These are phyloP conservation scores for Blastomyces emzantsi DNA, from an alignment of 2,329 filamentous ascomycete genomes.

Conservation along the genomic window DNA sequence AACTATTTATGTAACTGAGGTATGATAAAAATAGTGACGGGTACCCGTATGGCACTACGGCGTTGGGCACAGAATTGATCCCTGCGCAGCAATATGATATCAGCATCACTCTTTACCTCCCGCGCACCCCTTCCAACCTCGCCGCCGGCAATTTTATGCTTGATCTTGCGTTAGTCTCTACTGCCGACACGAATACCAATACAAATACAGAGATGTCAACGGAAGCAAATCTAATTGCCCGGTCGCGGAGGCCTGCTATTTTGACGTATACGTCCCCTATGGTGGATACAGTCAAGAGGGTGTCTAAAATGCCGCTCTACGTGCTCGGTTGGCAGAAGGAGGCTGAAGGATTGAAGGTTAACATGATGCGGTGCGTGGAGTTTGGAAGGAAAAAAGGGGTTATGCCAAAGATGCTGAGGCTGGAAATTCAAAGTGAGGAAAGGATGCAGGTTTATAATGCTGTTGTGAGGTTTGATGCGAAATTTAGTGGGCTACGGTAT, in stretches of 20 bases:
- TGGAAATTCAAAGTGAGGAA: slow-evolving; percentile 62
- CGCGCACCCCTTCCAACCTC: slow-evolving; percentile 66
- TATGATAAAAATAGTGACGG: slow-evolving; percentile 27
- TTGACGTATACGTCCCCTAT: slow-evolving; percentile 69
- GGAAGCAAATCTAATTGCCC: slow-evolving; percentile 42
- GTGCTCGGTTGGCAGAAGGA: slow-evolving; percentile 57
- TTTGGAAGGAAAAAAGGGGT: slow-evolving; percentile 50
- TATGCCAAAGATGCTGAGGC: slow-evolving; percentile 45
- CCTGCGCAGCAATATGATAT: slow-evolving; percentile 78
- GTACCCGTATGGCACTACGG: slow-evolving; percentile 45
- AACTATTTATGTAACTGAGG: background rate
- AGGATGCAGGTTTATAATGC: slow-evolving; percentile 68
- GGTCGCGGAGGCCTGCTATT: slow-evolving; percentile 64
- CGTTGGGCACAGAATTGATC: slow-evolving; percentile 49
- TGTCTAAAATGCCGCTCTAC: slow-evolving; percentile 60
- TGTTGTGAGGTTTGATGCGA: slow-evolving; percentile 60
- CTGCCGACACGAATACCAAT: slow-evolving; percentile 26
- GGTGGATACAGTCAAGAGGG: slow-evolving; percentile 51
- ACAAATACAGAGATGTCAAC: slow-evolving; percentile 17
- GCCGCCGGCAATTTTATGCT: slow-evolving; percentile 92
- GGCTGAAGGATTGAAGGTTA: slow-evolving; percentile 53
- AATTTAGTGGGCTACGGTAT: slow-evolving; percentile 61
- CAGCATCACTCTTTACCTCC: slow-evolving; percentile 62
- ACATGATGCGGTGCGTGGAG: slow-evolving; percentile 62
- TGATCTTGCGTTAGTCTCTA: slow-evolving; percentile 57